Percentiles rank a stretch among this genome's conserved stretches.
These are phyloP conservation scores for Phanerochaete carnosa DNA, from an alignment of 768 basidiomycete genomes.

Conservation along the genomic window DNA sequence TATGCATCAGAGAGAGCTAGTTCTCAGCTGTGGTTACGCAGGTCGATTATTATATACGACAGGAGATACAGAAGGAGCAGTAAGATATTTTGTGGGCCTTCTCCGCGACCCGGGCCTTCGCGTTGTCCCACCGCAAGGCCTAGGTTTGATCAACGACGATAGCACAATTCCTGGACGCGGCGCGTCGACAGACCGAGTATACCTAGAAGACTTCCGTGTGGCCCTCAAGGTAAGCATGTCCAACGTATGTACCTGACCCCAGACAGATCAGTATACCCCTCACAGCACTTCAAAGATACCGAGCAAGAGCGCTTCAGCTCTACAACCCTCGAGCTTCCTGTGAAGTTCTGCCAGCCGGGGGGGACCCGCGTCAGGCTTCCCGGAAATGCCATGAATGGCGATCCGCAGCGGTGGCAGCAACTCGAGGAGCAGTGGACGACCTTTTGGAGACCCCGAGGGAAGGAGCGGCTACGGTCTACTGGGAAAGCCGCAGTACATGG, in stretches of 20 bases:
- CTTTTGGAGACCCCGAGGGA: slow-evolving; percentile 57
- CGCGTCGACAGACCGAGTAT: slow-evolving; percentile 52
- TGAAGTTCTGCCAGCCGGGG: slow-evolving; percentile 59
- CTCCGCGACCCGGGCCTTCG: slow-evolving; percentile 45
- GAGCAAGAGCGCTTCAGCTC: slow-evolving; percentile 41
- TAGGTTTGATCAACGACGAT: slow-evolving; percentile 13
- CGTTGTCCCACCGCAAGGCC: slow-evolving; percentile 9
- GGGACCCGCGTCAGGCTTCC: slow-evolving; percentile 58
- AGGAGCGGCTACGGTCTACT: slow-evolving; percentile 48
- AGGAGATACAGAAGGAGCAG: slow-evolving; percentile 77
- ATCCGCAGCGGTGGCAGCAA: slow-evolving; percentile 51
- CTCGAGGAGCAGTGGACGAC: slow-evolving; percentile 64
- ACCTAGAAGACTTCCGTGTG: slow-evolving; percentile 84
- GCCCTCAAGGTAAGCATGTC: slow-evolving; percentile 67
- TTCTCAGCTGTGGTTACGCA: slow-evolving; percentile 23
- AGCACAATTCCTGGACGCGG: slow-evolving; percentile 8
- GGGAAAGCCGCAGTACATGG: slow-evolving; percentile 65
- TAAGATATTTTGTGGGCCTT: slow-evolving; percentile 72
- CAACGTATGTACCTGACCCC: background rate
- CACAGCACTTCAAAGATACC: slow-evolving; percentile 70
- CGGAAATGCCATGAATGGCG: slow-evolving; percentile 43
- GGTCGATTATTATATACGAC: slow-evolving; percentile 88
- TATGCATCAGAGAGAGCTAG: background rate
- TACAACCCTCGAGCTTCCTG: slow-evolving; percentile 55
- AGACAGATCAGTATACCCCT: slow-evolving; percentile 4